Base-by-base conservation (phyloP, 1,284 basidiomycete species). In the Sanghuangporus baumii region DNA sequence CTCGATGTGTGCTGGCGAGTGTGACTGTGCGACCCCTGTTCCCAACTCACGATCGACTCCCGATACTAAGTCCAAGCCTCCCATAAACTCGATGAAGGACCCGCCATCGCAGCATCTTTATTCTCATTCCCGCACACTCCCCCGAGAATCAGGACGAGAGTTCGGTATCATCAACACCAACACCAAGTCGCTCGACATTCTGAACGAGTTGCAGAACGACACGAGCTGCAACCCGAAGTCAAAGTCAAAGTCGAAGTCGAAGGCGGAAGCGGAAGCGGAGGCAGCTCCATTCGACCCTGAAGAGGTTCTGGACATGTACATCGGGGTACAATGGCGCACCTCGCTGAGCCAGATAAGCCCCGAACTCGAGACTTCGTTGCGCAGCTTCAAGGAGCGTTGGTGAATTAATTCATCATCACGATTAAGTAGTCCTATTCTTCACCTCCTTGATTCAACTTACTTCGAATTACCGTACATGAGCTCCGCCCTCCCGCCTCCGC, bases 301-400 rank as follows among this genome's bases (percentile, higher is more conserved):
- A 38, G 26, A 31, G 2, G 26, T 31, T 31, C 23, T 62, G 20
- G 55, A 62, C 37, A 46, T 36, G 18, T 57, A 63, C n/a, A 57
- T 59, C 40, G 34, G 46, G 11, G 38, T 63, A 9, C 57, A 52
- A 11, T 63, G 62, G 62, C 47, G 62, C n/a, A 63, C 62, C 11
- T 59, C 62, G 2, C 50, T 59, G 20, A 34, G 59, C 20, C 26
- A 31, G 26, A 31, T 31, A 31, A 37, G 56, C 8, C 41, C 41
- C 23, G 60, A 61, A 40, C 37, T 56, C 0, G 54, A 61, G 54
- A 47, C 31, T 8, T 47, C 60, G 38, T 43, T 61, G 41, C 12
- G 18, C 3, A 43, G 14, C 14, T 43, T 43, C 41, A 18, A 12
- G 41, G 41, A 43, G 41, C 12, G 18, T 12, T 43, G 41, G 41